Evolutionary conservation across 163 green algal genomes (phyloP).

Genomic region (Scenedesmus sp.): DNA sequence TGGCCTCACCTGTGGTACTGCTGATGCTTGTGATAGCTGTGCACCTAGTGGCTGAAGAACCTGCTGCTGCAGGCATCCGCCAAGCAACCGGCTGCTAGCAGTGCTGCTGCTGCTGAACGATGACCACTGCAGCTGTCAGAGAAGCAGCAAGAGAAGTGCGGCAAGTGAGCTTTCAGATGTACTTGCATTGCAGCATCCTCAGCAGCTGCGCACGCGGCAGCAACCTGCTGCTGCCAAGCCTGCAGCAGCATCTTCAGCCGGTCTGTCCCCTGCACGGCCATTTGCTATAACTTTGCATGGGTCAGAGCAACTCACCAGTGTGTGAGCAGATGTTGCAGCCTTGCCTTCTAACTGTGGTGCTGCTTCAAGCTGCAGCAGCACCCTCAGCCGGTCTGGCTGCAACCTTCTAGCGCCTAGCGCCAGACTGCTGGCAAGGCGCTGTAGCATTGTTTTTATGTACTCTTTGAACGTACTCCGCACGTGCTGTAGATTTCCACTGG

Average conservation of each 20-base stretch:
- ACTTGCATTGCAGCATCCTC: not conserved
- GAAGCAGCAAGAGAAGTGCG: not conserved
- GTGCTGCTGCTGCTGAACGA: not conserved
- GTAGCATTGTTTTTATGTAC: not conserved
- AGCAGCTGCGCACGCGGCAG: not conserved
- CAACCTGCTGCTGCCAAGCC: not conserved
- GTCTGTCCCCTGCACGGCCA: not conserved
- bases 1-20: not conserved
- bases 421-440: not conserved
- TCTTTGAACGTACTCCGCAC: not conserved
- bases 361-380: not conserved
- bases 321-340: not conserved
- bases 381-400: not conserved
- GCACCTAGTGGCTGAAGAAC: not conserved
- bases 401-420: not conserved
- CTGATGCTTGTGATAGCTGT: not conserved
- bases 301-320: not conserved
- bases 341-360: not conserved
- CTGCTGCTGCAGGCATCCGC: slow-evolving; percentile 14
- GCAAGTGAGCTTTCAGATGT: not conserved
- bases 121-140: not conserved
- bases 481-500: no score
- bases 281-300: not conserved
- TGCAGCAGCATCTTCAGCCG: not conserved
- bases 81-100: not conserved